Evolutionary conservation across 192 early-diverging fungal genomes (phyloP), one percentile per base, ranked within the genome.

Genomic region (Coemansia sp.): DNA sequence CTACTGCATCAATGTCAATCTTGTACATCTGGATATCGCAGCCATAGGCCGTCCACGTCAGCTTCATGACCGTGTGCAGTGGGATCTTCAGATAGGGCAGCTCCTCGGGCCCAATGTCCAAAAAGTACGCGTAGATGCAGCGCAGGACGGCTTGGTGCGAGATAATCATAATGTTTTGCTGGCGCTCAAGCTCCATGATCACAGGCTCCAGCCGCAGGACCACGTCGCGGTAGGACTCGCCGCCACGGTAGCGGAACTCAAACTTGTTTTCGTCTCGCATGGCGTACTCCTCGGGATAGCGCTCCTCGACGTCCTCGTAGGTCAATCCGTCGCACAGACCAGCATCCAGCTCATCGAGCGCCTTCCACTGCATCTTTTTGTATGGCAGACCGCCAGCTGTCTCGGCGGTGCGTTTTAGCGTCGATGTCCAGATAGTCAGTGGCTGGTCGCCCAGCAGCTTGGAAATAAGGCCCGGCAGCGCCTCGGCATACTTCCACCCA

Each of bases 31-130:
- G 91, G 52, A 97, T 92, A 41, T 91, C 80, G 65, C 97, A 99
- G 18, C 86, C 84, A 57, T 99, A 98, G 9, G 97, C 97, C 23
- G 90, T 91, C 32, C 94, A 95, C 5, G 95, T 98, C 20, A 99
- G 75, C 64, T 95, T 91, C 58, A 99, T 92, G 33, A 99, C 84
- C 0, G 94, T 93, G 64, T 99, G 97, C 39, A 99, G 78, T 5
- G 97, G 97, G 40, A 99, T 95, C 62, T 98, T 99, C 63, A 97
- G 84, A 50, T 99, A 99, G 0, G 97, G 97, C 30, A 99, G 70
- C 54, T 99, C 92, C 23, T 97, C 92, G 48, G 92, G 95, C 18
- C 81, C 80, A 56, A 90, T 86, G 47, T 94, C 92, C 70, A 95
- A 79, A 73, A 97, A 99, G 74, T 98, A 99, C 32, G 91, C 93